Percentiles rank a stretch among this genome's conserved stretches.
phyloP scores from a whole-genome alignment of 345 rosid species.

The Turnera subulata region DNA sequence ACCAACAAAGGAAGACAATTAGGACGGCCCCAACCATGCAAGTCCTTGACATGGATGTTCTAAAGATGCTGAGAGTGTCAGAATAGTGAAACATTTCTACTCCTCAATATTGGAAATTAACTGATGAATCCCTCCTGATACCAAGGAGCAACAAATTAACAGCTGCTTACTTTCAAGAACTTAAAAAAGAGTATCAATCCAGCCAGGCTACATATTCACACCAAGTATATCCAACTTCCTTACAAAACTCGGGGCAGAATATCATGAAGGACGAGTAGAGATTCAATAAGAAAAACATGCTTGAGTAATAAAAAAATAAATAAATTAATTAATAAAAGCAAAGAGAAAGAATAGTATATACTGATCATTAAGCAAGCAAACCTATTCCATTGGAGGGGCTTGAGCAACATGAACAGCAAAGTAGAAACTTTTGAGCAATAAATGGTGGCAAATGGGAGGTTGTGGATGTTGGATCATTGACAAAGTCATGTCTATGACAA shows the following conservation, averaged over 20 bases:
- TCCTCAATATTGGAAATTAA: background rate
- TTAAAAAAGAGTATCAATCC: background rate
- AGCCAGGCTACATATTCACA: background rate
- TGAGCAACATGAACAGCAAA: no score
- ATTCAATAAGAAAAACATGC: background rate
- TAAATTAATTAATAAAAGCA: no score
- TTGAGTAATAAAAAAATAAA: no score
- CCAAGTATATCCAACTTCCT: background rate
- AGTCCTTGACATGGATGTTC: conserved; percentile 23
- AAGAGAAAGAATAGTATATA: no score
- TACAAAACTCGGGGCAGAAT: background rate
- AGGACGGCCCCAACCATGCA: conserved; percentile 27
- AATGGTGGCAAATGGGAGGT: background rate
- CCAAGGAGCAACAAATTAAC: background rate
- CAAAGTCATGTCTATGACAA: background rate
- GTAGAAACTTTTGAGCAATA: no score
- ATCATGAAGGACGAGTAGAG: background rate
- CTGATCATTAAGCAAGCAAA: no score
- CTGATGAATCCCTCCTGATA: conserved; percentile 9
- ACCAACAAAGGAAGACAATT: conserved; percentile 37
- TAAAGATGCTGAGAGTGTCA: conserved; percentile 3
- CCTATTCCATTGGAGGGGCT: no score
- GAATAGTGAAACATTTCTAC: conserved; percentile 21
- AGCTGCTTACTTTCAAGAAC: background rate
- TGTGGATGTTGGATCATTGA: background rate